Percentiles rank a stretch among this genome's conserved stretches.
phyloP scores from a whole-genome alignment of 371 early-diverging fungal genomes.

The Actinomortierella wolfii region DNA sequence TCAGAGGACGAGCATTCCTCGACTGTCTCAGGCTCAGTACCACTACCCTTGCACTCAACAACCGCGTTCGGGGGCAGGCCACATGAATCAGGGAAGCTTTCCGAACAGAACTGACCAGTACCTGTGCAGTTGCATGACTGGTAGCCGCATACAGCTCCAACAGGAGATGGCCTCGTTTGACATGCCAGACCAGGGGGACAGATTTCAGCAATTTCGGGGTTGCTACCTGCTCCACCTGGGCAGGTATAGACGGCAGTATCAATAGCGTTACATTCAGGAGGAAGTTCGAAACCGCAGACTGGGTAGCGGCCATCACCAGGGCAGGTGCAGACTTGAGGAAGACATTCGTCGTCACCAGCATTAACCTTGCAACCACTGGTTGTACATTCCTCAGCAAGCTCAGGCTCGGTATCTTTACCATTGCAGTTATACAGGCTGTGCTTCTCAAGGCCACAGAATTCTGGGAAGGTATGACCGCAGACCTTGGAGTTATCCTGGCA shows the following conservation, averaged over 20 bases:
- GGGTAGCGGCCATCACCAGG: slow-evolving; percentile 4
- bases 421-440: slow-evolving; percentile 2
- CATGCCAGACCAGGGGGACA: slow-evolving; percentile 11
- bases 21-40: neutral
- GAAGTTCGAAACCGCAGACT: neutral
- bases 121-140: slow-evolving; percentile 9
- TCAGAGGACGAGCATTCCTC: neutral
- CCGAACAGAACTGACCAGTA: neutral
- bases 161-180: neutral
- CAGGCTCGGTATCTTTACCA: no score
- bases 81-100: slow-evolving; percentile 9
- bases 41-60: neutral
- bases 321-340: slow-evolving; percentile 1
- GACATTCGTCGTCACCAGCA: slow-evolving; percentile 8
- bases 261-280: neutral
- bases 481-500: no score
- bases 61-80: no score
- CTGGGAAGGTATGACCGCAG: slow-evolving; percentile 5
- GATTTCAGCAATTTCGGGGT: slow-evolving; percentile 1
- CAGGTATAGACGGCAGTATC: slow-evolving; percentile 3
- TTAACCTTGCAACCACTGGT: no score
- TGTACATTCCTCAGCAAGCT: no score
- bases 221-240: slow-evolving; percentile 3
- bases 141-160: slow-evolving; percentile 7
- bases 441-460: slow-evolving; percentile 1